phyloP scores from a whole-genome alignment of 495 filamentous ascomycete species.

The Penicillium coprophilum region DNA sequence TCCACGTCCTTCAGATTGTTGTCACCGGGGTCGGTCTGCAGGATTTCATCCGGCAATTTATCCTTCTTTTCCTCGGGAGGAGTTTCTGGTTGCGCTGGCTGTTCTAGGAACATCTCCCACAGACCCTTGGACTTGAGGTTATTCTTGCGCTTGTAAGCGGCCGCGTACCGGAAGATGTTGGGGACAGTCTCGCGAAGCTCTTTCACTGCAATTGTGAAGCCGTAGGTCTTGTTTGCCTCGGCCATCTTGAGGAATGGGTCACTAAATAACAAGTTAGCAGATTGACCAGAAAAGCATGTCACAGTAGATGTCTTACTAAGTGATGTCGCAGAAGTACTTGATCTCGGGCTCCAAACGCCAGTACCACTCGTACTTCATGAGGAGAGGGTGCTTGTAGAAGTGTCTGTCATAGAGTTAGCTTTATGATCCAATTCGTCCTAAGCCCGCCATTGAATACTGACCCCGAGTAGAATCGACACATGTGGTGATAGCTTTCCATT shows the following conservation, averaged over 20 bases:
- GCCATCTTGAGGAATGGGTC: slow-evolving; percentile 96
- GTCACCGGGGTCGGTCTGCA: slow-evolving; percentile 71
- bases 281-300: background rate
- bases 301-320: slow-evolving; percentile 69
- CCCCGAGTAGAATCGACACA: slow-evolving; percentile 99
- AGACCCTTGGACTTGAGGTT: slow-evolving; percentile 88
- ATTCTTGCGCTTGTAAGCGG: slow-evolving; percentile 94
- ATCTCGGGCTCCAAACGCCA: slow-evolving; percentile 99
- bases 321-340: slow-evolving; percentile 99
- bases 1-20: slow-evolving; percentile 77
- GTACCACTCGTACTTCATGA: slow-evolving; percentile 99
- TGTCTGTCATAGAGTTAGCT: slow-evolving; percentile 54
- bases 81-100: slow-evolving; percentile 55
- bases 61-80: slow-evolving; percentile 65
- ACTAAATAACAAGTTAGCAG: slow-evolving; percentile 48
- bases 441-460: slow-evolving; percentile 39
- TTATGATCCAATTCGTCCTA: background rate
- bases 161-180: slow-evolving; percentile 99
- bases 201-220: slow-evolving; percentile 98
- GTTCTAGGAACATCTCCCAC: slow-evolving; percentile 98
- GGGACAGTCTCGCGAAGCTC: slow-evolving; percentile 97
- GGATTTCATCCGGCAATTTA: slow-evolving; percentile 76
- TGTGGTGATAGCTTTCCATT: slow-evolving; percentile 98
- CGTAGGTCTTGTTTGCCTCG: slow-evolving; percentile 92
- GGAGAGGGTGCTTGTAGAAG: slow-evolving; percentile 96